Conservation (phyloP, 2,329 filamentous ascomycete genomes). For the Aspergillus transmontanensis region DNA sequence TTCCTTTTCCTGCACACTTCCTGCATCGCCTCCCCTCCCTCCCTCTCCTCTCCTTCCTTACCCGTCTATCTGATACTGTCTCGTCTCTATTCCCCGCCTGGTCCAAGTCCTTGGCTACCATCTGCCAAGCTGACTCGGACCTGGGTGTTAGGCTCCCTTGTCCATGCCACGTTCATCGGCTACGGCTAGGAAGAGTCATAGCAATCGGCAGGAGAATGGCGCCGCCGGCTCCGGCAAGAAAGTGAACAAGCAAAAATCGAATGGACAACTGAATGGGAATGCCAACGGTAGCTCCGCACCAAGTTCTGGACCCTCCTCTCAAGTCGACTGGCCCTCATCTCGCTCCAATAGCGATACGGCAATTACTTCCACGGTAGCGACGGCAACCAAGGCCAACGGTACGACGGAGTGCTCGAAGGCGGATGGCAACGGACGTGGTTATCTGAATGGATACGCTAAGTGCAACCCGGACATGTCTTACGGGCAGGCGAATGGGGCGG, state of each 20-base stretch:
- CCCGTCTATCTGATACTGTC: conserved; percentile 19
- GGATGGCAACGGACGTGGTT: conserved; percentile 38
- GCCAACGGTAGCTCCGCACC: conserved; percentile 46
- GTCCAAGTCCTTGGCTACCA: conserved; percentile 51
- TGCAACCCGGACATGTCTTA: conserved; percentile 37
- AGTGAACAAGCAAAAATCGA: conserved; percentile 60
- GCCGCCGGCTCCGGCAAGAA: conserved; percentile 77
- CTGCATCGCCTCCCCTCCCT: conserved; percentile 5
- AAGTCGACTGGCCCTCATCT: conserved; percentile 43
- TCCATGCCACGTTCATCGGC: conserved; percentile 54
- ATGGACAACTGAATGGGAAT: conserved; percentile 56
- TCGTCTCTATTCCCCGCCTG: conserved; percentile 35
- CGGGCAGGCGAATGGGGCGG: conserved; percentile 35
- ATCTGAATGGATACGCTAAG: conserved; percentile 41
- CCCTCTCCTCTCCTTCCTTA: conserved; percentile 12
- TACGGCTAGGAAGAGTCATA: conserved; percentile 61
- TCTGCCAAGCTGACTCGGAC: conserved; percentile 53
- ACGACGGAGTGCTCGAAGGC: conserved; percentile 33
- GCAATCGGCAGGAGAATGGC: conserved; percentile 83
- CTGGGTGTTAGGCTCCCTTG: conserved; percentile 45
- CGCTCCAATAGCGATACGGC: conserved; percentile 42
- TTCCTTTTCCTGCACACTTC: conserved; percentile 15
- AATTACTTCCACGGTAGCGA: conserved; percentile 28
- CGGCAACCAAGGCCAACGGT: conserved; percentile 31
- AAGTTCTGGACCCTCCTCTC: conserved; percentile 38